phyloP scores from a whole-genome alignment of 2,329 filamentous ascomycete species.

The Colletotrichum plurivorum region DNA sequence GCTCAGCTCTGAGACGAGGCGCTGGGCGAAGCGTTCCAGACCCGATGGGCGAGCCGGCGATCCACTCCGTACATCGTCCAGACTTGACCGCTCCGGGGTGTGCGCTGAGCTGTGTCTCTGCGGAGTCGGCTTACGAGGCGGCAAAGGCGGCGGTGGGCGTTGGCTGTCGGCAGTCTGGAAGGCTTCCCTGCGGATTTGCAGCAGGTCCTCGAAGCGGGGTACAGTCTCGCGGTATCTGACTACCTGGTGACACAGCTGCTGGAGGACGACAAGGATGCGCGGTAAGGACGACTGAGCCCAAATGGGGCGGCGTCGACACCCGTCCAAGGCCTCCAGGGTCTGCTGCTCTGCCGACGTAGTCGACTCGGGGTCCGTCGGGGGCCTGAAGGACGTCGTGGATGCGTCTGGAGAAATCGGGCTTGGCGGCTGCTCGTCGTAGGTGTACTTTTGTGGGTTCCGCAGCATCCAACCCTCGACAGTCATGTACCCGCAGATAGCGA shows the following conservation, averaged over 20 bases:
- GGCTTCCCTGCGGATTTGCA: slow-evolving; percentile 75
- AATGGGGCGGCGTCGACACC: slow-evolving; percentile 66
- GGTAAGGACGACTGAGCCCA: slow-evolving; percentile 67
- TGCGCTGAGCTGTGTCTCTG: slow-evolving; percentile 46
- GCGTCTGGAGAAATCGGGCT: slow-evolving; percentile 43
- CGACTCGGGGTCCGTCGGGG: slow-evolving; percentile 56
- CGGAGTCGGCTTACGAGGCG: slow-evolving; percentile 41
- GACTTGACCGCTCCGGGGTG: slow-evolving; percentile 58
- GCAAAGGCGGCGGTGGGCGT: slow-evolving; percentile 47
- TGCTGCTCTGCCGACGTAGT: slow-evolving; percentile 57
- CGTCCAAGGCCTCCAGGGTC: slow-evolving; percentile 62
- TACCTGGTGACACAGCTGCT: slow-evolving; percentile 74
- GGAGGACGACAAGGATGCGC: slow-evolving; percentile 70
- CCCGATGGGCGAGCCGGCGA: slow-evolving; percentile 69
- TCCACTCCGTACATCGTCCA: slow-evolving; percentile 59
- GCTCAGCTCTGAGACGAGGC: slow-evolving; percentile 71
- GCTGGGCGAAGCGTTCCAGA: slow-evolving; percentile 74
- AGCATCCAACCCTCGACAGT: slow-evolving; percentile 92
- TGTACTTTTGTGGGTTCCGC: slow-evolving; percentile 76
- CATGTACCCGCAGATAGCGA: slow-evolving; percentile 88
- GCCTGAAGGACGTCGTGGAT: slow-evolving; percentile 54
- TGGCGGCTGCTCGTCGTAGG: slow-evolving; percentile 64
- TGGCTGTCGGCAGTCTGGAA: slow-evolving; percentile 72
- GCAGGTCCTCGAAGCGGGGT: slow-evolving; percentile 79
- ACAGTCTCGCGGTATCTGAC: slow-evolving; percentile 73